These are phyloP conservation scores for Beauveria sp. DNA, from an alignment of 2,329 filamentous ascomycete genomes.

Conservation along the genomic window DNA sequence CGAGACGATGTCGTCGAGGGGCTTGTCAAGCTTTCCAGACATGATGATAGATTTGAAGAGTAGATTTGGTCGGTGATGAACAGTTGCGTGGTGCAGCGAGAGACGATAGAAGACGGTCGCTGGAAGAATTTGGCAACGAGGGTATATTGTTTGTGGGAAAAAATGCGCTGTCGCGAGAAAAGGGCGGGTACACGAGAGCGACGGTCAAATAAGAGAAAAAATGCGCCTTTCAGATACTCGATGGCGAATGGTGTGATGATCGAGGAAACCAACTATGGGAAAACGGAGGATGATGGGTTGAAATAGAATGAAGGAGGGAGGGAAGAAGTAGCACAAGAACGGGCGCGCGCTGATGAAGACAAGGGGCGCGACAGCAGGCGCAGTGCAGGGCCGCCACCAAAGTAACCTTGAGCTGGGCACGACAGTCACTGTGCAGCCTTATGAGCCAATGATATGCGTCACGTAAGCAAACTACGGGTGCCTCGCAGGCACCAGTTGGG, in stretches of 20 bases:
- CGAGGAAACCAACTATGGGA: neutral
- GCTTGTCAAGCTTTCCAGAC: conserved; percentile 94
- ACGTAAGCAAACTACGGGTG: conserved; percentile 1
- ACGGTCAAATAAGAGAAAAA: neutral
- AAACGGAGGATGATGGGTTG: conserved; percentile 2
- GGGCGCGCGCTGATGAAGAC: conserved; percentile 3
- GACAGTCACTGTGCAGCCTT: neutral
- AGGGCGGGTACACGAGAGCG: neutral
- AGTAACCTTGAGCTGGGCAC: neutral
- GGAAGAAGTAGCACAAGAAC: conserved; percentile 12
- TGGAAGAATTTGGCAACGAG: conserved; percentile 11
- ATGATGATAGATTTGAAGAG: conserved; percentile 43
- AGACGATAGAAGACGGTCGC: conserved; percentile 7
- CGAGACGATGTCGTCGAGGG: conserved; percentile 94
- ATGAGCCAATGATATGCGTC: conserved; percentile 1
- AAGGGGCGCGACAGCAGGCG: conserved; percentile 1
- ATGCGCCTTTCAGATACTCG: neutral
- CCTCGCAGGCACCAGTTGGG: neutral
- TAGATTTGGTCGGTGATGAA: neutral
- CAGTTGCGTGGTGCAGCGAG: conserved; percentile 33
- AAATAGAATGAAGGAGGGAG: conserved; percentile 10
- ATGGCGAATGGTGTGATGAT: neutral
- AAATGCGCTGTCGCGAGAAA: conserved; percentile 10
- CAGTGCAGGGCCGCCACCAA: neutral
- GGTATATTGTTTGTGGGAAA: neutral